A percentile compares a stretch with the other conserved stretches of the same genome.
Conservation (phyloP, 768 basidiomycete genomes). For the Tulasnella sp. region DNA sequence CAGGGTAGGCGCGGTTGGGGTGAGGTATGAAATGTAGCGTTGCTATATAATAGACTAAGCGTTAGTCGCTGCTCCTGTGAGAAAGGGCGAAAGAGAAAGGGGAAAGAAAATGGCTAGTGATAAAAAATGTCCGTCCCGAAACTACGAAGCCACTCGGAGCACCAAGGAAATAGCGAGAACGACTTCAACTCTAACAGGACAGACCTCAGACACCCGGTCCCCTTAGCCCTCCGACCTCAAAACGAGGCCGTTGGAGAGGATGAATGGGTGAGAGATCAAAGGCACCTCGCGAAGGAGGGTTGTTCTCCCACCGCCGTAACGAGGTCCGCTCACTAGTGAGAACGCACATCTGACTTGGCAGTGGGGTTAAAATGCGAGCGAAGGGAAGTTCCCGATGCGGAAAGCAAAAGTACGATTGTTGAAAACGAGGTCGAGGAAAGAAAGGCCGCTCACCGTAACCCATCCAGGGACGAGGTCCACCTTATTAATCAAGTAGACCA, state of each 20-base stretch:
- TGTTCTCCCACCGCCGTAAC: conserved; percentile 53
- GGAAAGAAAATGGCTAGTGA: not conserved
- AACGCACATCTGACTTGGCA: conserved; percentile 46
- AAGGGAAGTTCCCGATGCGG: not conserved
- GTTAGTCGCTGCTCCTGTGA: not conserved
- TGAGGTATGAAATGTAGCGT: conserved; percentile 92
- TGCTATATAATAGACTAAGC: conserved; percentile 52
- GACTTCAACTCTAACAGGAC: conserved; percentile 45
- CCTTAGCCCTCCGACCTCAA: too few relatives aligned
- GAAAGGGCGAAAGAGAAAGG: conserved; percentile 25
- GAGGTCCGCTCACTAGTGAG: conserved; percentile 34
- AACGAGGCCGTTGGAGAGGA: too few relatives aligned
- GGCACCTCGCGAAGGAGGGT: conserved; percentile 35
- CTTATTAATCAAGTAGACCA: conserved; percentile 96
- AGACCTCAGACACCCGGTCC: not conserved
- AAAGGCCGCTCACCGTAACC: conserved; percentile 74
- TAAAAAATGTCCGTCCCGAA: conserved; percentile 43
- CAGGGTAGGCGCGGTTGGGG: conserved; percentile 90
- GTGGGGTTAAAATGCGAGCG: conserved; percentile 37
- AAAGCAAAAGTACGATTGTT: not conserved
- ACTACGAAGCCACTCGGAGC: conserved; percentile 42
- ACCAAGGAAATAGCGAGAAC: conserved; percentile 17
- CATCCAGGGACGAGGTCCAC: conserved; percentile 98
- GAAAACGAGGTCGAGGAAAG: not conserved
- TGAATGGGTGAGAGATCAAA: conserved; percentile 20